These are phyloP conservation scores for Soucietia sequanensis DNA, from an alignment of 805 yeast species.

Conservation along the genomic window DNA sequence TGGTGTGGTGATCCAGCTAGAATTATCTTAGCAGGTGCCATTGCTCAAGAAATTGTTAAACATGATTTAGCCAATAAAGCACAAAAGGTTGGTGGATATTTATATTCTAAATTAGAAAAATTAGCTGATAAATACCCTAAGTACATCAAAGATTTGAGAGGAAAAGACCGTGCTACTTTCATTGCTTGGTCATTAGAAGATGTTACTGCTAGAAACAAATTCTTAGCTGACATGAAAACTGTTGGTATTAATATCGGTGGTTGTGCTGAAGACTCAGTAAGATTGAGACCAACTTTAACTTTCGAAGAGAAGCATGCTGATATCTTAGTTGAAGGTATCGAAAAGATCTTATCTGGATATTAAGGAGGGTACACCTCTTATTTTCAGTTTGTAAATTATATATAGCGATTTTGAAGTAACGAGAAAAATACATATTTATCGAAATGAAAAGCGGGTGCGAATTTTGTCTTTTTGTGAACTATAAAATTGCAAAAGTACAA, in stretches of 20 bases:
- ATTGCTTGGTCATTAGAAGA: slow-evolving; percentile 74
- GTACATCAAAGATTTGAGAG: slow-evolving; percentile 59
- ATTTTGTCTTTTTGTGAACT: no score
- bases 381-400: no score
- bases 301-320: slow-evolving; percentile 83
- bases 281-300: slow-evolving; percentile 77
- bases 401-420: no score
- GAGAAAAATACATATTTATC: no score
- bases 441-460: no score
- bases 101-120: slow-evolving; percentile 53
- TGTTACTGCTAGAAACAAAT: slow-evolving; percentile 56
- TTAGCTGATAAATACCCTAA: slow-evolving; percentile 57
- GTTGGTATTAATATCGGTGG: slow-evolving; percentile 82
- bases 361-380: no score
- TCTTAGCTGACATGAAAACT: slow-evolving; percentile 57
- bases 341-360: slow-evolving; percentile 36
- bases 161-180: slow-evolving; percentile 72
- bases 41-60: slow-evolving; percentile 61
- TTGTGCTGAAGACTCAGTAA: slow-evolving; percentile 74
- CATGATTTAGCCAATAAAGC: slow-evolving; percentile 58
- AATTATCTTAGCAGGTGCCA: slow-evolving; percentile 71
- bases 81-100: slow-evolving; percentile 62
- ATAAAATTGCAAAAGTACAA: no score
- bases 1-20: slow-evolving; percentile 93
- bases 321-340: slow-evolving; percentile 48